Evolutionary conservation across 2,329 filamentous ascomycete species (phyloP).

Genomic region (Fusarium guadeloupense): DNA sequence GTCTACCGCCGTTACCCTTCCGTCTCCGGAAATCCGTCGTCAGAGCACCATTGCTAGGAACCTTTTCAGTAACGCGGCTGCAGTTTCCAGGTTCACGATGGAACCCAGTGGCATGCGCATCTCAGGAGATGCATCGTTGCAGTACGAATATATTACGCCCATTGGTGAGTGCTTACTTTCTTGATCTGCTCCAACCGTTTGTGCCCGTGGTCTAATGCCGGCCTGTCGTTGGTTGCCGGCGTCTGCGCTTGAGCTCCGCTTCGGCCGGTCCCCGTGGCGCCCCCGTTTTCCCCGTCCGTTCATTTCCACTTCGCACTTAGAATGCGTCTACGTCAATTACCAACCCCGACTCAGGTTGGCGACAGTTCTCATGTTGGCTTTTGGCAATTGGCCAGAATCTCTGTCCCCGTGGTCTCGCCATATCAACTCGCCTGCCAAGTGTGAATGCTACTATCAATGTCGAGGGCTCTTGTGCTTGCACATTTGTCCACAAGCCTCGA

Average conservation of each 20-base stretch:
- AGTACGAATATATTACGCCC: conserved; percentile 59
- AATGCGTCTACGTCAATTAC: conserved; percentile 24
- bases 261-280: conserved; percentile 41
- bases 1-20: conserved; percentile 22
- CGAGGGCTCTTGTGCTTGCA: neutral
- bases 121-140: conserved; percentile 57
- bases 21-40: conserved; percentile 25
- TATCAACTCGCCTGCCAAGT: conserved; percentile 8
- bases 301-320: conserved; percentile 14
- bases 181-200: conserved; percentile 53
- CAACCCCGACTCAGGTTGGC: conserved; percentile 29
- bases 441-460: conserved; percentile 13
- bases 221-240: conserved; percentile 56
- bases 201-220: conserved; percentile 56
- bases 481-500: neutral
- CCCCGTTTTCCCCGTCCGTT: conserved; percentile 39
- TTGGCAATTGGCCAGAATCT: conserved; percentile 9
- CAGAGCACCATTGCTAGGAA: conserved; percentile 22
- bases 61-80: conserved; percentile 32
- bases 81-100: conserved; percentile 45
- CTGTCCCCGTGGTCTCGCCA: conserved; percentile 19
- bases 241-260: conserved; percentile 39
- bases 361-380: conserved; percentile 24
- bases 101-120: conserved; percentile 55
- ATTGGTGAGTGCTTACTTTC: conserved; percentile 61